Percentiles rank a stretch among this genome's conserved stretches.
These are phyloP conservation scores for Discostella stelligeroides DNA, from an alignment of 108 stramenopile species.

Conservation along the genomic window DNA sequence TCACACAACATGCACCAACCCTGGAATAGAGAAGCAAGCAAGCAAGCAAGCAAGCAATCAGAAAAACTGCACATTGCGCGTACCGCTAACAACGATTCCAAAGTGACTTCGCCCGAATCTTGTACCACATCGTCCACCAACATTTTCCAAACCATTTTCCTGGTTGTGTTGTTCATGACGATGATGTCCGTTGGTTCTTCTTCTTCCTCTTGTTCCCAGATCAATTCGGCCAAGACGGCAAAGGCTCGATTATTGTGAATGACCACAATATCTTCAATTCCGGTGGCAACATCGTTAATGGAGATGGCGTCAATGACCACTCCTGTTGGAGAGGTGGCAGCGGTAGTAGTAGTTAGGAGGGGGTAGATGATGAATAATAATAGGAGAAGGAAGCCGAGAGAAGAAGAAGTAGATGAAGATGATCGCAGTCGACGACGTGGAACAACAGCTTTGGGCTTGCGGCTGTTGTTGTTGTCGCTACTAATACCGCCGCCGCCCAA, in stretches of 20 bases:
- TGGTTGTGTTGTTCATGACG: constrained; percentile 17
- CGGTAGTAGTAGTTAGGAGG: no score
- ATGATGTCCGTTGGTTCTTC: constrained; percentile 17
- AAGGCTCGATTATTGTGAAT: constrained; percentile 21
- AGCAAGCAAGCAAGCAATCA: background rate
- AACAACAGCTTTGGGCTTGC: no score
- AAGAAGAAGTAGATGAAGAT: no score
- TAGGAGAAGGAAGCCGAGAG: no score
- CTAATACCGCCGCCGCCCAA: no score
- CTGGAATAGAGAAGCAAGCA: no score
- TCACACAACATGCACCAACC: no score
- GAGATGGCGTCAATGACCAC: constrained; percentile 2
- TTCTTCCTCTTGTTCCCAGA: no score
- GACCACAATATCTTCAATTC: constrained; percentile 3
- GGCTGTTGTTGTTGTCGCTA: no score
- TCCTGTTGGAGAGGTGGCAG: no score
- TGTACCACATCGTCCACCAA: constrained; percentile 10
- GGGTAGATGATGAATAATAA: no score
- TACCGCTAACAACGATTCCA: constrained; percentile 26
- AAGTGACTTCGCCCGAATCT: constrained; percentile 17
- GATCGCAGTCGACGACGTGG: no score
- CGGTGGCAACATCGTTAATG: constrained; percentile 10
- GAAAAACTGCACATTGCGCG: background rate
- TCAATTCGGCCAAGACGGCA: constrained; percentile 10
- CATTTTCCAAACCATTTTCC: constrained; percentile 16